Conservation (phyloP, 192 early-diverging fungal species). For the Gaertneriomyces sp. region DNA sequence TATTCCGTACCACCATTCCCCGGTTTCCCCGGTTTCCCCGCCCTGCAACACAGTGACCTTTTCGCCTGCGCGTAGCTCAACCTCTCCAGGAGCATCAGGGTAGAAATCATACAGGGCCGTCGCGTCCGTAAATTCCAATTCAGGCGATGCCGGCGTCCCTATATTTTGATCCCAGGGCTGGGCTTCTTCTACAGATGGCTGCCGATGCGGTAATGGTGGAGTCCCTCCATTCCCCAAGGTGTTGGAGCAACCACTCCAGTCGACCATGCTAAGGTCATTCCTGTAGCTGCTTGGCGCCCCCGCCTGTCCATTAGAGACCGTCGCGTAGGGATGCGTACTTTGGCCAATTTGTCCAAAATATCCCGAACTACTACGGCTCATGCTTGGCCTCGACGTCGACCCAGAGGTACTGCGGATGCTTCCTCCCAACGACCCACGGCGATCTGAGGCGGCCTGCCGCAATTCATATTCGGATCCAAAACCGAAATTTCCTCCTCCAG, state of each 20-base stretch:
- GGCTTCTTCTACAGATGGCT: neutral
- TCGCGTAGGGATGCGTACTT: too few relatives aligned
- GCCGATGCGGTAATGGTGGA: neutral
- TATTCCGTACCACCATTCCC: conserved; percentile 42
- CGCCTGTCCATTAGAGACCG: neutral
- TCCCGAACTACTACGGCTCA: too few relatives aligned
- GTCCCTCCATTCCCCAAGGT: neutral
- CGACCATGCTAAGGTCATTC: neutral
- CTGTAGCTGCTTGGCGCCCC: neutral
- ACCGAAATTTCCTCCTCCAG: conserved; percentile 23
- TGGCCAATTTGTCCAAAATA: too few relatives aligned
- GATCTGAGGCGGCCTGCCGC: neutral
- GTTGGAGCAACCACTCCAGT: neutral
- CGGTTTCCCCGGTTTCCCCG: conserved; percentile 17
- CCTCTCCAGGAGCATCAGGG: conserved; percentile 37
- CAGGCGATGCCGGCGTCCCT: neutral
- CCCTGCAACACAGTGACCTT: conserved; percentile 11
- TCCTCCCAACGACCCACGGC: neutral
- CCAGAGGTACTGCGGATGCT: neutral
- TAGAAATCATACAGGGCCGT: conserved; percentile 42
- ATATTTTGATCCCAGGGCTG: neutral
- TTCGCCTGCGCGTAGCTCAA: conserved; percentile 36
- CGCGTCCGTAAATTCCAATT: conserved; percentile 19
- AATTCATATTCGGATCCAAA: conserved; percentile 9
- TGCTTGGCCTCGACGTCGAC: neutral